A percentile compares a stretch with the other conserved stretches of the same genome.
Evolutionary conservation across 352 stramenopile genomes (phyloP).

Genomic region (Pythium coloratum): DNA sequence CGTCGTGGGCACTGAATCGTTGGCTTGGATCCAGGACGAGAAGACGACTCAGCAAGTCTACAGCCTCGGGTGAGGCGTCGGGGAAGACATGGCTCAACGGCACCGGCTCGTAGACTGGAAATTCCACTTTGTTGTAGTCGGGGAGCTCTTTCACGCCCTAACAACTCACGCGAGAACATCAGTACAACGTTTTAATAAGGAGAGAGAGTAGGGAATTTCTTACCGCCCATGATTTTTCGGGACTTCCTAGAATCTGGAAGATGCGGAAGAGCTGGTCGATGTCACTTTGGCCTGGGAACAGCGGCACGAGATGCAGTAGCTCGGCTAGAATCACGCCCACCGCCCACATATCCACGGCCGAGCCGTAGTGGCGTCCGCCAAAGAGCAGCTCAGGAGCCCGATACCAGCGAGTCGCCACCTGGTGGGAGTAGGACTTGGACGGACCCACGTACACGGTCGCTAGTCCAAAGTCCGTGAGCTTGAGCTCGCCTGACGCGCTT

Average conservation of each 20-base stretch:
- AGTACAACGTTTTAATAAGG: no score
- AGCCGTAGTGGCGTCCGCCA: constrained; percentile 58
- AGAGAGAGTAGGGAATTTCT: background rate
- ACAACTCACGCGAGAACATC: background rate
- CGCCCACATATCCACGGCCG: constrained; percentile 70
- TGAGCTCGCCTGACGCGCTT: constrained; percentile 51
- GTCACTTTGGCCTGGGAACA: constrained; percentile 82
- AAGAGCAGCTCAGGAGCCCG: constrained; percentile 81
- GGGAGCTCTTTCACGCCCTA: constrained; percentile 34
- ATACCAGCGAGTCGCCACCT: constrained; percentile 85
- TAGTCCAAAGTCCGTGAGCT: constrained; percentile 81
- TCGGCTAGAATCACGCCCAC: constrained; percentile 70
- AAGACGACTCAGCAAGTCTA: constrained; percentile 55
- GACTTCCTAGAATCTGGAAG: constrained; percentile 61
- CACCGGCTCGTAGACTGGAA: constrained; percentile 54
- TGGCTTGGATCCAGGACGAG: constrained; percentile 36
- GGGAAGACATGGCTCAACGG: constrained; percentile 45
- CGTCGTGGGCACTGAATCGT: constrained; percentile 46
- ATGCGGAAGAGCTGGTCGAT: constrained; percentile 82
- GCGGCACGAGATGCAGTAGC: constrained; percentile 52
- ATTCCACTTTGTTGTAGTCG: constrained; percentile 72
- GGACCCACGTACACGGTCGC: constrained; percentile 56
- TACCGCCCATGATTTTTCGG: constrained; percentile 56
- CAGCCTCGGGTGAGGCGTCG: constrained; percentile 36
- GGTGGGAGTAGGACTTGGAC: constrained; percentile 55